phyloP scores from a whole-genome alignment of 2,329 filamentous ascomycete species.

The Fusarium verticillioides region DNA sequence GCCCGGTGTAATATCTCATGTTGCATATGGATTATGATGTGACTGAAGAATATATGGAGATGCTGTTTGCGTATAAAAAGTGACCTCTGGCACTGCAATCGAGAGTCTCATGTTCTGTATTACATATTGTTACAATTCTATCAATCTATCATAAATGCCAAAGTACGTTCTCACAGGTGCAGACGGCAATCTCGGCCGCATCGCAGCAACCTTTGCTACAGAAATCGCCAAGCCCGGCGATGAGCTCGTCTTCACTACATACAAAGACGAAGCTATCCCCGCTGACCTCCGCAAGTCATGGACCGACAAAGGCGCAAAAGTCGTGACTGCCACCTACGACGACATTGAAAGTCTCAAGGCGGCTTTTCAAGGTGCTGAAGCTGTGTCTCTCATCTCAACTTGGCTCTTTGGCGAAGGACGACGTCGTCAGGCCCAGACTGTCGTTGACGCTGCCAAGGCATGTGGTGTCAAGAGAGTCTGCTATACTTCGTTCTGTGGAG shows the following conservation, averaged over 20 bases:
- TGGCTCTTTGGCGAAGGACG: slow-evolving; percentile 41
- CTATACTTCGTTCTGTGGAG: slow-evolving; percentile 41
- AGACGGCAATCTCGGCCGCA: slow-evolving; percentile 40
- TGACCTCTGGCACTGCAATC: too few relatives aligned
- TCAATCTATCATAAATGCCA: slow-evolving; percentile 21
- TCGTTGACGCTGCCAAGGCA: slow-evolving; percentile 38
- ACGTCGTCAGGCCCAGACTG: slow-evolving; percentile 34
- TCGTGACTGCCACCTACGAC: slow-evolving; percentile 36
- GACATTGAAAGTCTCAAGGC: slow-evolving; percentile 38
- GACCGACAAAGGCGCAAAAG: slow-evolving; percentile 37
- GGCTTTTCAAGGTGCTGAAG: slow-evolving; percentile 41
- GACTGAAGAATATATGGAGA: background rate
- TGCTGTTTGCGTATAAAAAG: background rate
- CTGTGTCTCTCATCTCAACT: slow-evolving; percentile 40
- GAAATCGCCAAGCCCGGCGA: slow-evolving; percentile 39
- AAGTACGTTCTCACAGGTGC: slow-evolving; percentile 42
- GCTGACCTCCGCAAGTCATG: slow-evolving; percentile 24
- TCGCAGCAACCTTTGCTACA: slow-evolving; percentile 37
- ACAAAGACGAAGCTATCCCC: slow-evolving; percentile 37
- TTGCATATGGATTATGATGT: background rate
- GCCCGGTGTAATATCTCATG: slow-evolving; percentile 10
- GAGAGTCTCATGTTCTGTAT: background rate
- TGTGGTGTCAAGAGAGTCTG: slow-evolving; percentile 40
- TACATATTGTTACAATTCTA: background rate
- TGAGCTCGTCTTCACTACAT: slow-evolving; percentile 40